Conservation (phyloP, 2,329 filamentous ascomycete species). For the Fusarium gaditjirri region DNA sequence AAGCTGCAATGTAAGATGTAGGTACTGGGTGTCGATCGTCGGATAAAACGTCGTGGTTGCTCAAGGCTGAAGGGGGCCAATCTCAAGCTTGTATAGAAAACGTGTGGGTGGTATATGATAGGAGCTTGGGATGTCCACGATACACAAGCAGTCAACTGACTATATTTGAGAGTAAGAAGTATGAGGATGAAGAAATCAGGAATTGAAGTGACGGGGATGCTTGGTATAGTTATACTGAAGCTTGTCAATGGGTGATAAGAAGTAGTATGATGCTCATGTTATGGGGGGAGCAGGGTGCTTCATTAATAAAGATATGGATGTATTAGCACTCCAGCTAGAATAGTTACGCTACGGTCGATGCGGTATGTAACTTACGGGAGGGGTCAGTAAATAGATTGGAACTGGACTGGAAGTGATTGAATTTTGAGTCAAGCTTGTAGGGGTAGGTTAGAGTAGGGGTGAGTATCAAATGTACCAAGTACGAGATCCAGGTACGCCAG, state of each 20-base stretch:
- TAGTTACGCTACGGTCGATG: neutral
- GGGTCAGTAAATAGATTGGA: conserved; percentile 43
- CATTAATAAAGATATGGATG: conserved; percentile 39
- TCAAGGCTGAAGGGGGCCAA: conserved; percentile 31
- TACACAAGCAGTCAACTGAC: conserved; percentile 3
- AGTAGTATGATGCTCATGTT: conserved; percentile 32
- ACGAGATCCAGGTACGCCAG: conserved; percentile 32
- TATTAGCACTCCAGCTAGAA: conserved; percentile 6
- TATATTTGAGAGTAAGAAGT: neutral
- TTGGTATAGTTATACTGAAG: conserved; percentile 29
- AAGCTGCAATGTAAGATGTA: conserved; percentile 30
- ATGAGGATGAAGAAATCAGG: conserved; percentile 1
- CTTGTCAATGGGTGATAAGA: conserved; percentile 9
- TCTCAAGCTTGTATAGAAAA: conserved; percentile 33
- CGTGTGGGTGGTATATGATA: conserved; percentile 40
- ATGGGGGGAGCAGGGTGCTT: conserved; percentile 31
- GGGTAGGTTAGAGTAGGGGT: conserved; percentile 1
- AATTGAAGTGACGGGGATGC: conserved; percentile 11
- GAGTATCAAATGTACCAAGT: conserved; percentile 31
- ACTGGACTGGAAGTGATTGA: neutral
- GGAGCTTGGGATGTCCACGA: conserved; percentile 26
- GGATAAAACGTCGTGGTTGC: conserved; percentile 26
- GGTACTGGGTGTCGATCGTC: conserved; percentile 27
- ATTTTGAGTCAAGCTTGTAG: conserved; percentile 14
- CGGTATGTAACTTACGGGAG: conserved; percentile 28